Evolutionary conservation across 192 early-diverging fungal species (phyloP).

Genomic region (Pecoramyces ruminantium): DNA sequence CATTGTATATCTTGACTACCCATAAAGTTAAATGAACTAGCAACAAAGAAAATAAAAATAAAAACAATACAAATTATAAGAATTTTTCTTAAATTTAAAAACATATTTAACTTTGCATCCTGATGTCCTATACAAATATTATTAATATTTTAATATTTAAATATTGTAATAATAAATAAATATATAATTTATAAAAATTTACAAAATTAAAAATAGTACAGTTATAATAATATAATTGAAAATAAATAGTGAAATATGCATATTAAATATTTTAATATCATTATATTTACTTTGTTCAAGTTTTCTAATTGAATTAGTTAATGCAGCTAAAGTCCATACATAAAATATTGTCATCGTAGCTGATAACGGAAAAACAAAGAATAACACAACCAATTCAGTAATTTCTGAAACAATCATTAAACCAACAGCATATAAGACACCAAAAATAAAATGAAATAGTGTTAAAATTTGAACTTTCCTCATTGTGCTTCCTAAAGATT

Average conservation of each 20-base stretch:
- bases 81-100: conserved; percentile 29
- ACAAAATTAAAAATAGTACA: neutral
- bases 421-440: conserved; percentile 69
- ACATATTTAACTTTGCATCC: neutral
- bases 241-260: no score
- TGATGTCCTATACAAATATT: neutral
- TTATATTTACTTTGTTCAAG: conserved; percentile 58
- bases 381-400: conserved; percentile 43
- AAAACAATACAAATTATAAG: conserved; percentile 56
- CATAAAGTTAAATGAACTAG: conserved; percentile 62
- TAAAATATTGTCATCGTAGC: conserved; percentile 85
- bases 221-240: no score
- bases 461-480: conserved; percentile 63
- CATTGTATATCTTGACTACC: conserved; percentile 43
- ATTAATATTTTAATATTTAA: no score
- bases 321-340: conserved; percentile 74
- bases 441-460: conserved; percentile 68
- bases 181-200: neutral
- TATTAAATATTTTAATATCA: conserved; percentile 74
- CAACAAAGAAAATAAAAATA: conserved; percentile 59
- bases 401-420: conserved; percentile 52
- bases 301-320: conserved; percentile 56
- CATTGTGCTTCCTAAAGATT: conserved; percentile 79
- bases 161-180: neutral
- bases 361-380: conserved; percentile 75